A percentile compares a stretch with the other conserved stretches of the same genome.
Conservation (phyloP, 2,329 filamentous ascomycete species). For the Fusarium buxicola region DNA sequence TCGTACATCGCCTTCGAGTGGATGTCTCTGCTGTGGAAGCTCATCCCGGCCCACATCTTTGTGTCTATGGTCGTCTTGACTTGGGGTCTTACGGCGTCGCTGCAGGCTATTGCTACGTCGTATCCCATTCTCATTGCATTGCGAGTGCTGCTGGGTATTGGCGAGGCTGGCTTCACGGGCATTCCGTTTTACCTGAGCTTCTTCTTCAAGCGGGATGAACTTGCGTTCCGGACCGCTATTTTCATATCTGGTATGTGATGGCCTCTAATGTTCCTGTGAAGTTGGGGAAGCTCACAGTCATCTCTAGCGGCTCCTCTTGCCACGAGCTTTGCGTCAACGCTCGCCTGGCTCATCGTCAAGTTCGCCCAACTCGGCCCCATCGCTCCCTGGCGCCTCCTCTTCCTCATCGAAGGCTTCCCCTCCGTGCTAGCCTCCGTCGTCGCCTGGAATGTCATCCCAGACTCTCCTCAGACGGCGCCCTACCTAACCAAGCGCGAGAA, state of each 20-base stretch:
- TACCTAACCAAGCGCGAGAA: constrained; percentile 74
- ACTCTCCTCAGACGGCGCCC: constrained; percentile 74
- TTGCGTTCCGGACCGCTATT: constrained; percentile 86
- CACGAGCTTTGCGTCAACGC: constrained; percentile 79
- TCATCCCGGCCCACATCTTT: constrained; percentile 71
- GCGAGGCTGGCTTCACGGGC: constrained; percentile 73
- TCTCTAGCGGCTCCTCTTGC: constrained; percentile 81
- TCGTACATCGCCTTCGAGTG: constrained; percentile 74
- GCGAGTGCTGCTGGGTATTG: constrained; percentile 69
- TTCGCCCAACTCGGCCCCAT: constrained; percentile 74
- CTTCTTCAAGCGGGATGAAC: constrained; percentile 74
- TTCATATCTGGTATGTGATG: constrained; percentile 76
- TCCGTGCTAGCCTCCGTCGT: constrained; percentile 79
- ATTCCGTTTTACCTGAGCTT: constrained; percentile 74
- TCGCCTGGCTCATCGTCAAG: constrained; percentile 83
- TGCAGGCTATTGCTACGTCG: constrained; percentile 75
- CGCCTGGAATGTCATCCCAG: constrained; percentile 81
- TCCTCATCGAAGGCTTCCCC: constrained; percentile 87
- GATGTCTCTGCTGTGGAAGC: constrained; percentile 71
- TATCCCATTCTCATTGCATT: constrained; percentile 70
- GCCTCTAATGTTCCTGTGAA: constrained; percentile 15
- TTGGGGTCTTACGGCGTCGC: constrained; percentile 83
- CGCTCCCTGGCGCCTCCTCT: constrained; percentile 86
- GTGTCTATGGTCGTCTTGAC: constrained; percentile 73
- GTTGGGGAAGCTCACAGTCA: constrained; percentile 47